phyloP scores from a whole-genome alignment of 2,329 filamentous ascomycete species.

The Ilyonectria sp. region DNA sequence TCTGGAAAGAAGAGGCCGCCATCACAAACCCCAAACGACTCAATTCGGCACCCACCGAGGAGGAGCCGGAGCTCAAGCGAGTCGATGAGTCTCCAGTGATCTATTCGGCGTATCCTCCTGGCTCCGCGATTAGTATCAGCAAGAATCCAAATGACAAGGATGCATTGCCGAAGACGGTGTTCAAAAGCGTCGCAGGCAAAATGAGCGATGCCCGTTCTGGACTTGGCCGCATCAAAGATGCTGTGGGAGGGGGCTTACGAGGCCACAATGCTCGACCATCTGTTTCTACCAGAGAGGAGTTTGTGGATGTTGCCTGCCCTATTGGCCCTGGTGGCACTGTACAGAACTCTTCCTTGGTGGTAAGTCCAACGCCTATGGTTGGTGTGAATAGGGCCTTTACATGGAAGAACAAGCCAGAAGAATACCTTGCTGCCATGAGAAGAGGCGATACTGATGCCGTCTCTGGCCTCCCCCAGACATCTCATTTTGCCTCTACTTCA shows the following conservation, averaged over 20 bases:
- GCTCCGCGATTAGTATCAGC: constrained; percentile 61
- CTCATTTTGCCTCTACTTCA: constrained; percentile 47
- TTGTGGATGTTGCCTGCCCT: constrained; percentile 51
- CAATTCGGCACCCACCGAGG: constrained; percentile 68
- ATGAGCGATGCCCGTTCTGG: constrained; percentile 87
- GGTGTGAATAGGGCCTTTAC: constrained; percentile 68
- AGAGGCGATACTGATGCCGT: constrained; percentile 52
- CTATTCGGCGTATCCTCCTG: constrained; percentile 61
- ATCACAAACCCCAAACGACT: constrained; percentile 62
- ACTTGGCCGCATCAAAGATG: constrained; percentile 88
- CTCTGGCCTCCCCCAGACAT: constrained; percentile 43
- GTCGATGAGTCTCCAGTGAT: constrained; percentile 62
- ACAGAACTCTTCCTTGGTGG: constrained; percentile 45
- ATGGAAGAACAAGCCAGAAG: constrained; percentile 76
- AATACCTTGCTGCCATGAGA: constrained; percentile 64
- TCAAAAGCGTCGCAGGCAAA: constrained; percentile 85
- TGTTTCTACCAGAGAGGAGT: constrained; percentile 65
- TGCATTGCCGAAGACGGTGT: constrained; percentile 75
- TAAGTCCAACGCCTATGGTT: constrained; percentile 53
- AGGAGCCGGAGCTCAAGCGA: constrained; percentile 61
- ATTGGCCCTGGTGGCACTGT: constrained; percentile 30
- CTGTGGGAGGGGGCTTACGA: constrained; percentile 75
- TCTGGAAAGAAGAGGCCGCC: constrained; percentile 67
- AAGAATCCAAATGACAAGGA: constrained; percentile 69
- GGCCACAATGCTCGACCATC: constrained; percentile 70